These are phyloP conservation scores for Cordyceps militaris DNA, from an alignment of 2,329 filamentous ascomycete species.

Conservation along the genomic window DNA sequence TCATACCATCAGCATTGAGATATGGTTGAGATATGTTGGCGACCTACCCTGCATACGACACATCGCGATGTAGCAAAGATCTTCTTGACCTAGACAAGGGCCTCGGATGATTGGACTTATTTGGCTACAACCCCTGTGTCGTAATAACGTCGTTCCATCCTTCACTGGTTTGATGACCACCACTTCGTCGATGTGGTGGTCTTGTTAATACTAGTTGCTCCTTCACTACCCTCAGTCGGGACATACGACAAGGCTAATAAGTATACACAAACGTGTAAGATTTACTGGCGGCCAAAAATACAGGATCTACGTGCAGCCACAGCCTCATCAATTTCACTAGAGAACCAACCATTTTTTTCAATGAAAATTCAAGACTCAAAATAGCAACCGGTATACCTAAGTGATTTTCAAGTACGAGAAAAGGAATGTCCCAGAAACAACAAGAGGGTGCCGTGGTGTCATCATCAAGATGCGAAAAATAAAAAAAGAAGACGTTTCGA, in stretches of 20 bases:
- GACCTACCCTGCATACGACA: no score
- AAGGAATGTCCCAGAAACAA: neutral
- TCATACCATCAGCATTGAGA: neutral
- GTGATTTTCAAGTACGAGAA: neutral
- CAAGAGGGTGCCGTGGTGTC: neutral
- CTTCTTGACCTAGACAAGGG: no score
- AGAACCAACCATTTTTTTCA: neutral
- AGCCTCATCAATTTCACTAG: neutral
- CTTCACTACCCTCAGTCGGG: no score
- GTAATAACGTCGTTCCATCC: neutral
- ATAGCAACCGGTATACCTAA: constrained; percentile 9
- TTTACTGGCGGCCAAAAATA: no score
- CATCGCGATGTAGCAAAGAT: no score
- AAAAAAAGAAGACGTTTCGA: constrained; percentile 4
- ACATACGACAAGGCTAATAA: no score
- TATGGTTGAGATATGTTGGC: neutral
- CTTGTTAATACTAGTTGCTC: no score
- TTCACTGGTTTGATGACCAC: no score
- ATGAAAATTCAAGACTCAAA: constrained; percentile 8
- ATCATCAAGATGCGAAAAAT: constrained; percentile 9
- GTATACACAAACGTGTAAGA: no score
- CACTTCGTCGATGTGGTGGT: no score
- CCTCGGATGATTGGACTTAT: no score
- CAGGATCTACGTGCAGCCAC: neutral
- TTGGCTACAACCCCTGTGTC: no score